Conservation (phyloP, 2,329 filamentous ascomycete genomes). For the Hypoxylon sp. region DNA sequence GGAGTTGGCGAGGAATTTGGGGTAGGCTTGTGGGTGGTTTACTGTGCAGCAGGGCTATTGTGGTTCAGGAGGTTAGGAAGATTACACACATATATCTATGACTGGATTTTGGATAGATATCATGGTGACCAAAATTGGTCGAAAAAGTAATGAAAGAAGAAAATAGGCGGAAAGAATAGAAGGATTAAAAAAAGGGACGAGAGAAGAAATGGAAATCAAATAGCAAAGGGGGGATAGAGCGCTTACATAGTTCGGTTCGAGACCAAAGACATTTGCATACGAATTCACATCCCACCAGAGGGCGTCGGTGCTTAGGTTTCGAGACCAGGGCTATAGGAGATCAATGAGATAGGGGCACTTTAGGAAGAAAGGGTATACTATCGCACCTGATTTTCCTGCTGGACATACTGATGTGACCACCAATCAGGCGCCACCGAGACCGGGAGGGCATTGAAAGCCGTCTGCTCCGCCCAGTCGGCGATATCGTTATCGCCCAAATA, state of each 20-base stretch:
- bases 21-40: constrained; percentile 67
- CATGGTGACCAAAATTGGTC: too few species aligned
- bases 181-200: neutral
- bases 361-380: neutral
- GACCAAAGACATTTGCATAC: constrained; percentile 60
- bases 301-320: constrained; percentile 53
- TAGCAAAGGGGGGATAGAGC: neutral
- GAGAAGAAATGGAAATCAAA: neutral
- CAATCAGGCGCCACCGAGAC: constrained; percentile 63
- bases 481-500: constrained; percentile 50
- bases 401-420: constrained; percentile 69
- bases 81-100: neutral
- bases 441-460: constrained; percentile 67
- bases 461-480: constrained; percentile 63
- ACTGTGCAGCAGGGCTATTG: constrained; percentile 64
- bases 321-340: constrained; percentile 55
- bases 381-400: constrained; percentile 61
- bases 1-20: constrained; percentile 63
- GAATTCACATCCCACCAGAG: constrained; percentile 61
- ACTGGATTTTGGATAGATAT: neutral
- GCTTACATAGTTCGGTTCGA: constrained; percentile 61
- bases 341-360: neutral
- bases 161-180: neutral
- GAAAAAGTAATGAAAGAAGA: neutral
- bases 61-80: constrained; percentile 9